phyloP scores from a whole-genome alignment of 495 filamentous ascomycete genomes.

The Tuber microsphaerosporum region DNA sequence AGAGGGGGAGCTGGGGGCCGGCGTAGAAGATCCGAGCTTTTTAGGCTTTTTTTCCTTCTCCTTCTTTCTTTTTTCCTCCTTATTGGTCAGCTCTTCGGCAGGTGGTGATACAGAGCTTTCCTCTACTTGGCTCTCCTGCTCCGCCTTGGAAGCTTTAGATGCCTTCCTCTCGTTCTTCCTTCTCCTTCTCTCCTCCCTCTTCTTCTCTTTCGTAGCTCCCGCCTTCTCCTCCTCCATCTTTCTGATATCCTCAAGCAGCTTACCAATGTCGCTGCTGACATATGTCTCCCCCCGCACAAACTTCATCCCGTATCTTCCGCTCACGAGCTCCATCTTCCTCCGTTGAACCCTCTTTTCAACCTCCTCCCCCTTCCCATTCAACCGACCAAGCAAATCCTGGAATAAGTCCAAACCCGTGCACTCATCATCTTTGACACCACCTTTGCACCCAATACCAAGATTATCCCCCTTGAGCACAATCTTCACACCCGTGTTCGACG shows the following conservation, averaged over 20 bases:
- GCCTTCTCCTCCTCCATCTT: constrained; percentile 24
- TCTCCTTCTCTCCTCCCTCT: constrained; percentile 8
- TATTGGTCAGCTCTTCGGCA: constrained; percentile 12
- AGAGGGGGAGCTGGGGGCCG: constrained; percentile 7
- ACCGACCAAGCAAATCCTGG: constrained; percentile 70
- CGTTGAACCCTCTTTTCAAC: constrained; percentile 43
- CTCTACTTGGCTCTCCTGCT: background rate
- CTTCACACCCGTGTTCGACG: constrained; percentile 67
- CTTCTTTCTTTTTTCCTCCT: constrained; percentile 17
- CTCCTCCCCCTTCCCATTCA: constrained; percentile 84
- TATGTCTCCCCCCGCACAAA: constrained; percentile 62
- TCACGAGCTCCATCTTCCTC: constrained; percentile 59
- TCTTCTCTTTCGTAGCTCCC: constrained; percentile 8
- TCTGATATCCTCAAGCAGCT: constrained; percentile 11
- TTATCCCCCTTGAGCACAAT: constrained; percentile 71
- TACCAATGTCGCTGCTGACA: constrained; percentile 35
- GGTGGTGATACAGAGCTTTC: constrained; percentile 7
- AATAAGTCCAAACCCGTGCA: constrained; percentile 77
- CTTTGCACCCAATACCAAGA: constrained; percentile 75
- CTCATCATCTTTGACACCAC: constrained; percentile 55
- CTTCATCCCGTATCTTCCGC: constrained; percentile 59
- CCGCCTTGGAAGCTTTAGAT: background rate
- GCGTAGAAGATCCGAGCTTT: constrained; percentile 21
- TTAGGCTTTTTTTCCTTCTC: constrained; percentile 17
- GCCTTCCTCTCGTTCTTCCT: constrained; percentile 20